These are phyloP conservation scores for Fusarium sp. DNA, from an alignment of 2,329 filamentous ascomycete species.

Conservation along the genomic window DNA sequence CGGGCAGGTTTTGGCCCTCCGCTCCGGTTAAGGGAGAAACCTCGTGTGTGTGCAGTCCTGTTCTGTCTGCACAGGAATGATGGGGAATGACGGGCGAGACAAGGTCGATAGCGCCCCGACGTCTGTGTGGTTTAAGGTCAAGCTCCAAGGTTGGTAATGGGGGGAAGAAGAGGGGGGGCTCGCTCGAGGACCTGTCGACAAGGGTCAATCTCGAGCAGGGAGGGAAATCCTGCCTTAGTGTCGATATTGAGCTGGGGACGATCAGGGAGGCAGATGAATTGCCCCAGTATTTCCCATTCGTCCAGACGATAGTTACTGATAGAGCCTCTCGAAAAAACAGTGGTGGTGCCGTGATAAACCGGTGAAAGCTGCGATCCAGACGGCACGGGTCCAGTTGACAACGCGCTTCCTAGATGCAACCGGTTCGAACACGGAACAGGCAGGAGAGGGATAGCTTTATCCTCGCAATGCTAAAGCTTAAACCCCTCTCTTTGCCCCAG, in stretches of 20 bases:
- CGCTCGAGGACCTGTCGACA: neutral
- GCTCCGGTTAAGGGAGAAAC: constrained; percentile 44
- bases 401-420: neutral
- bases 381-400: neutral
- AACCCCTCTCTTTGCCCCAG: neutral
- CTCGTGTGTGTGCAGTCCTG: constrained; percentile 20
- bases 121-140: constrained; percentile 5
- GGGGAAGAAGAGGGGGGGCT: neutral
- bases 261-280: constrained; percentile 21
- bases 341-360: neutral
- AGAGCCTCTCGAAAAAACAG: neutral
- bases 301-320: neutral
- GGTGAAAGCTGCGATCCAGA: neutral
- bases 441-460: neutral
- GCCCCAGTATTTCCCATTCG: constrained; percentile 5
- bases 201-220: constrained; percentile 19
- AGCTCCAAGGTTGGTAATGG: neutral
- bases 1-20: constrained; percentile 30
- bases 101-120: constrained; percentile 31
- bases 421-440: neutral
- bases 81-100: constrained; percentile 53
- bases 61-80: constrained; percentile 30
- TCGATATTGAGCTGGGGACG: constrained; percentile 7
- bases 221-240: constrained; percentile 8
- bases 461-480: neutral